Evolutionary conservation across 768 basidiomycete species (phyloP).

Genomic region (Gloeostereum incarnatum): DNA sequence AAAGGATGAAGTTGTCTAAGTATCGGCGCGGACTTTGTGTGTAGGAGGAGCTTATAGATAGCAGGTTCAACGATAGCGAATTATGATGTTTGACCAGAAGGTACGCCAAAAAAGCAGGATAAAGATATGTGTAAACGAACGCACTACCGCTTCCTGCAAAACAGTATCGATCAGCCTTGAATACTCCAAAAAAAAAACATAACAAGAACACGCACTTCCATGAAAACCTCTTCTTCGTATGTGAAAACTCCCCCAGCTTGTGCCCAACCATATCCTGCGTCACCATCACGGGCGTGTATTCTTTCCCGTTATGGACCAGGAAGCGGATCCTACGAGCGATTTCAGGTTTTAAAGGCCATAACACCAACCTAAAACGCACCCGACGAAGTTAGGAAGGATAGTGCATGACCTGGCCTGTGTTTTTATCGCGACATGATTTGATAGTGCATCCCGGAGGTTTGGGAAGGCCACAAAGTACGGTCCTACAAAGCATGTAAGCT

Average conservation of each 20-base stretch:
- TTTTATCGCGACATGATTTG: conserved; percentile 76
- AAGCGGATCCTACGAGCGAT: conserved; percentile 72
- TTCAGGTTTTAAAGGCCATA: background rate
- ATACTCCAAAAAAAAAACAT: too few species aligned
- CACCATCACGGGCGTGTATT: conserved; percentile 76
- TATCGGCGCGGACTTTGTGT: too few species aligned
- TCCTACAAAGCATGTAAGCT: conserved; percentile 34
- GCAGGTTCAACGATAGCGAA: too few species aligned
- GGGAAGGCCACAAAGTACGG: conserved; percentile 95
- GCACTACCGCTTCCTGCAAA: too few species aligned
- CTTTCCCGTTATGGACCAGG: conserved; percentile 90
- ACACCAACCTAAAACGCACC: conserved; percentile 38
- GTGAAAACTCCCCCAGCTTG: conserved; percentile 91
- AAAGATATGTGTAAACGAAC: too few species aligned
- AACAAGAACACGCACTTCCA: conserved; percentile 87
- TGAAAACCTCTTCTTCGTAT: conserved; percentile 80
- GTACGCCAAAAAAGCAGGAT: too few species aligned
- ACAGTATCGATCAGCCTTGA: too few species aligned
- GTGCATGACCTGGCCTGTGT: conserved; percentile 88
- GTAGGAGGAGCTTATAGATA: too few species aligned
- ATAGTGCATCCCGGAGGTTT: conserved; percentile 70
- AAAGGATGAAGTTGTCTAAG: too few species aligned
- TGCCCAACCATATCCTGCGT: conserved; percentile 99
- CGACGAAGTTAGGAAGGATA: conserved; percentile 92
- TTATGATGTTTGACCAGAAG: too few species aligned